These are phyloP conservation scores for Macrophomina phaseolina DNA, from an alignment of 2,329 filamentous ascomycete species.

Conservation along the genomic window DNA sequence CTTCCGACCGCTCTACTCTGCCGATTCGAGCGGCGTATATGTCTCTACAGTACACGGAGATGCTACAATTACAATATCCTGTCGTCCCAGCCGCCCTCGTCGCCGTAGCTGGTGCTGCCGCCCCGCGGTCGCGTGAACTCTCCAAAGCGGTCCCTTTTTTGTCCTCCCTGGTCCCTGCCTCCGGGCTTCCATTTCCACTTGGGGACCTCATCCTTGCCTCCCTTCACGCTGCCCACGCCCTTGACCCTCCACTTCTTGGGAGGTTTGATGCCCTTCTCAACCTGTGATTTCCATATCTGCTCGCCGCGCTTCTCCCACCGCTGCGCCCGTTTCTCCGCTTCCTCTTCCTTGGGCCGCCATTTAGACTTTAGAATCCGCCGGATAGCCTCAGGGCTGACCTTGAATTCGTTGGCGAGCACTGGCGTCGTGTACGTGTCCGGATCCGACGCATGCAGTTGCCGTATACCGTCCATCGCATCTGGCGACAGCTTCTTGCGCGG, in stretches of 20 bases:
- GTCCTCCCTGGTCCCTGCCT: background rate
- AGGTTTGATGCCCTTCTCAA: slow-evolving; percentile 61
- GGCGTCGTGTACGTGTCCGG: slow-evolving; percentile 78
- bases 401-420: slow-evolving; percentile 76
- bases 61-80: slow-evolving; percentile 6
- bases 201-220: background rate
- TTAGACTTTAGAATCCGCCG: slow-evolving; percentile 83
- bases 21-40: background rate
- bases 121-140: background rate
- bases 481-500: slow-evolving; percentile 88
- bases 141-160: background rate
- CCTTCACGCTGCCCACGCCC: slow-evolving; percentile 39
- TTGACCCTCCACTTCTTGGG: slow-evolving; percentile 58
- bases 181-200: slow-evolving; percentile 7
- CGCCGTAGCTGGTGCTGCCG: background rate
- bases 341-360: slow-evolving; percentile 65
- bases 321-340: slow-evolving; percentile 49
- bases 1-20: slow-evolving; percentile 3
- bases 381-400: slow-evolving; percentile 86
- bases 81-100: slow-evolving; percentile 13
- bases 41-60: background rate
- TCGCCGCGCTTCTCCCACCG: slow-evolving; percentile 57
- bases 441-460: slow-evolving; percentile 77
- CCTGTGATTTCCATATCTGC: slow-evolving; percentile 55
- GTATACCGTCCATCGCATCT: slow-evolving; percentile 88